These are phyloP conservation scores for Candolleomyces efflorescens DNA, from an alignment of 768 basidiomycete species.

Conservation along the genomic window DNA sequence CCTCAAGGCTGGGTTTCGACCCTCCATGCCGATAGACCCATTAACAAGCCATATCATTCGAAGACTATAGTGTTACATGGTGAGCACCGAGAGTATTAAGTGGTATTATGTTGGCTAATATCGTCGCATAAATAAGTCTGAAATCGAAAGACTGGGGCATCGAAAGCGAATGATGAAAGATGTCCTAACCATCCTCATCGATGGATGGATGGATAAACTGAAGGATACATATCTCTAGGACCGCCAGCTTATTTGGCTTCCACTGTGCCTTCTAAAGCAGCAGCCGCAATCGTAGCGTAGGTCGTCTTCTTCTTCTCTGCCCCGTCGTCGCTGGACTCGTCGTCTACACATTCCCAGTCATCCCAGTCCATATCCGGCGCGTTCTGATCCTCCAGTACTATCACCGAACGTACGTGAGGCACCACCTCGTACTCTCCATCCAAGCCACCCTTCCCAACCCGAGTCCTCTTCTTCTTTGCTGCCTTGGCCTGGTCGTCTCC, in stretches of 20 bases:
- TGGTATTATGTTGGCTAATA: no score
- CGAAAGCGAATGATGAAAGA: no score
- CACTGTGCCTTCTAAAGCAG: background rate
- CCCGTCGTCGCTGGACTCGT: background rate
- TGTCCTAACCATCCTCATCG: no score
- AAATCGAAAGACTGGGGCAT: no score
- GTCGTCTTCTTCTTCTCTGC: slow-evolving; percentile 1
- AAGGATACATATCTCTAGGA: background rate
- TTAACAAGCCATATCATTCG: no score
- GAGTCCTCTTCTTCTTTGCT: background rate
- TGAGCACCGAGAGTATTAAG: no score
- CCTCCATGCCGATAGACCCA: no score
- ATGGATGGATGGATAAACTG: no score
- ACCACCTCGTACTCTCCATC: slow-evolving; percentile 14
- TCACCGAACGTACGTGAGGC: slow-evolving; percentile 15
- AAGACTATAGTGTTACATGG: no score
- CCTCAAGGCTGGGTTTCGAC: no score
- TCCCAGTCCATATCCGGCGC: background rate
- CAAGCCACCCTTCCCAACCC: background rate
- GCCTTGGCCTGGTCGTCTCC: slow-evolving; percentile 4
- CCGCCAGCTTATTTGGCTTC: background rate
- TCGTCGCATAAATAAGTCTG: no score
- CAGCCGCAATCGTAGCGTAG: slow-evolving; percentile 7
- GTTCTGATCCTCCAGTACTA: slow-evolving; percentile 14
- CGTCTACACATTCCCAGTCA: background rate